These are phyloP conservation scores for Nothophaeocryptopus gaeumannii DNA, from an alignment of 2,329 filamentous ascomycete species.

Conservation along the genomic window DNA sequence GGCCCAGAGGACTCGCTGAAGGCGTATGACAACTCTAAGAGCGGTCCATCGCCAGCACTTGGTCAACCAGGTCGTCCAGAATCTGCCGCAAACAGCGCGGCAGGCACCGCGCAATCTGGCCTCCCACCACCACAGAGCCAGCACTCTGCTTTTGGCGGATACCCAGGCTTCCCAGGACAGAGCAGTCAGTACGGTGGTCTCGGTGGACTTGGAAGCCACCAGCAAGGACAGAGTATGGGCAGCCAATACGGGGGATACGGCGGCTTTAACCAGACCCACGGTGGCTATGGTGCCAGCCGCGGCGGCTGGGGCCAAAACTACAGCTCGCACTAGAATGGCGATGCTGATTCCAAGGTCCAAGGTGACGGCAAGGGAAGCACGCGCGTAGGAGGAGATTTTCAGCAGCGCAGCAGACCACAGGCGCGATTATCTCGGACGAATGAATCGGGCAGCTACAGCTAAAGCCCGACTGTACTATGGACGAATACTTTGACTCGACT, in stretches of 20 bases:
- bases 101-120: conserved; percentile 50
- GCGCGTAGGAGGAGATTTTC: too few species aligned
- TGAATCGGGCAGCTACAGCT: too few species aligned
- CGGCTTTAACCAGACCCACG: conserved; percentile 36
- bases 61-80: conserved; percentile 62
- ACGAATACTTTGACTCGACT: too few species aligned
- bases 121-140: conserved; percentile 57
- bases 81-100: conserved; percentile 59
- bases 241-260: conserved; percentile 36
- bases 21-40: conserved; percentile 55
- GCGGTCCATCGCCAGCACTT: conserved; percentile 58
- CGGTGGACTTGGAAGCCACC: conserved; percentile 50
- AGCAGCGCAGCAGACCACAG: too few species aligned
- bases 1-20: conserved; percentile 55
- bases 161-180: conserved; percentile 50
- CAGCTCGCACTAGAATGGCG: conserved; percentile 25
- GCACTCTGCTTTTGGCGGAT: conserved; percentile 57
- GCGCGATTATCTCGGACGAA: too few species aligned
- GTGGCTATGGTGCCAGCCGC: conserved; percentile 27
- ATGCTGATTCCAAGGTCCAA: too few species aligned
- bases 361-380: too few species aligned
- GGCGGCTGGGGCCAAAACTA: conserved; percentile 38
- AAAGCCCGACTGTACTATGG: too few species aligned
- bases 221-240: conserved; percentile 42
- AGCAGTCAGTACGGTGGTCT: conserved; percentile 53